Evolutionary conservation across 345 rosid genomes (phyloP), one percentile per base, ranked within the genome.

Genomic region (Arabis alpina): DNA sequence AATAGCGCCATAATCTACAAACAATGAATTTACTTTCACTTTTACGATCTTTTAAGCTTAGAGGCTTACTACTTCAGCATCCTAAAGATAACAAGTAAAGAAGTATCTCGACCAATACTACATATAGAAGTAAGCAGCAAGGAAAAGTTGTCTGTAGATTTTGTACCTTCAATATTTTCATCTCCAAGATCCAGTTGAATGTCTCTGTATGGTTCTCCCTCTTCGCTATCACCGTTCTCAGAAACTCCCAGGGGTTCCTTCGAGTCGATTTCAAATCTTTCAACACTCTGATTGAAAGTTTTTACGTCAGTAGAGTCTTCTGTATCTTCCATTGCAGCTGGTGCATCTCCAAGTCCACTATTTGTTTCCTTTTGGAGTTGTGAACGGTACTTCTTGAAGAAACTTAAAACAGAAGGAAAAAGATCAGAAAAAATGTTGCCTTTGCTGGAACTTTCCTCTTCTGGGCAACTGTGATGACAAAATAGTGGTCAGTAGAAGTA

Each of bases 391-490:
- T 66, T 85, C 74, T 77, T 73, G 30, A 87, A 79, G 63, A 93
- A 44, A 68, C 83, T 81, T 59, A 67, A 70, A 73, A 91, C 80
- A 76, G 82, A 87, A 40, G 97, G 96, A 55, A 89, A 76, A 79
- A 91, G 77, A 76, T 85, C 86, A 28, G 91, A 87, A 19, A 93
- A 80, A 49, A 91, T 74, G 82, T 75, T 78, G 72, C 81, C 80
- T 60, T 75, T 79, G 57, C 62, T 73, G 41, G 81, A 71, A 51
- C 77, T 40, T 49, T 61, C 72, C 10, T 72, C 75, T 42, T 78
- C 76, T 50, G 60, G 41, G 57, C 77, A 81, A 54, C 95, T 90
- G 83, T 39, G 61, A 60, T 71, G 58, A 58, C 58, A 68, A n/a
- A 40, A 55, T 37, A 41, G 44, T 66, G 28, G 39, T 42, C 63